These are phyloP conservation scores for Xerocomellus amylosporus DNA, from an alignment of 768 basidiomycete species.

Conservation along the genomic window DNA sequence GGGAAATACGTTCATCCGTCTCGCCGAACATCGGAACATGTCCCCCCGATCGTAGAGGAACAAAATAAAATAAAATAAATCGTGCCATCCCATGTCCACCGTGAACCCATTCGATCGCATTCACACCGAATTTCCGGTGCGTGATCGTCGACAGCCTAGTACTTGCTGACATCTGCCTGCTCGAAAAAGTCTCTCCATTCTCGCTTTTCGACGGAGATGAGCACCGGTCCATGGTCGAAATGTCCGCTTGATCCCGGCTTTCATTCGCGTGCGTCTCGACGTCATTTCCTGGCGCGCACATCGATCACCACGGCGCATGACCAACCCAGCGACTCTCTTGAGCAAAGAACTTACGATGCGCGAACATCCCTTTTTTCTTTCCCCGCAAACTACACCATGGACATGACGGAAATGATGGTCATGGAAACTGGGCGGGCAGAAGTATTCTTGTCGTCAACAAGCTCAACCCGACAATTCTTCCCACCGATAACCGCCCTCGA, in stretches of 20 bases:
- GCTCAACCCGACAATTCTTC: not conserved
- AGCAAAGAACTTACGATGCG: not conserved
- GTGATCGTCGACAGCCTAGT: not conserved
- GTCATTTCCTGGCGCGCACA: not conserved
- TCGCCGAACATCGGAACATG: no score
- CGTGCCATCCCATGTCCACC: not conserved
- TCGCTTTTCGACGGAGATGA: not conserved
- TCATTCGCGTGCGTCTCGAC: not conserved
- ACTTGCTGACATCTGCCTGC: no score
- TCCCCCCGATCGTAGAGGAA: not conserved
- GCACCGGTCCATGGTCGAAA: no score
- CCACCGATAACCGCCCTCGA: slow-evolving; percentile 18
- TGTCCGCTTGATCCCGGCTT: no score
- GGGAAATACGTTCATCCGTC: no score
- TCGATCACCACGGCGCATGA: slow-evolving; percentile 13
- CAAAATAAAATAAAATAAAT: not conserved
- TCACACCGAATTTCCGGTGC: not conserved
- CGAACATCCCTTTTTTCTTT: not conserved
- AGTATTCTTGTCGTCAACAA: not conserved
- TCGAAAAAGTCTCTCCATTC: no score
- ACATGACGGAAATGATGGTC: slow-evolving; percentile 15
- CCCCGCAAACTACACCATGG: not conserved
- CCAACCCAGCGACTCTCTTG: slow-evolving; percentile 4
- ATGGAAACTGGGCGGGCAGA: not conserved
- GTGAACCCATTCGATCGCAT: not conserved